Evolutionary conservation across 75 land plant species (phyloP).

Genomic region (Gnetum montanum): DNA sequence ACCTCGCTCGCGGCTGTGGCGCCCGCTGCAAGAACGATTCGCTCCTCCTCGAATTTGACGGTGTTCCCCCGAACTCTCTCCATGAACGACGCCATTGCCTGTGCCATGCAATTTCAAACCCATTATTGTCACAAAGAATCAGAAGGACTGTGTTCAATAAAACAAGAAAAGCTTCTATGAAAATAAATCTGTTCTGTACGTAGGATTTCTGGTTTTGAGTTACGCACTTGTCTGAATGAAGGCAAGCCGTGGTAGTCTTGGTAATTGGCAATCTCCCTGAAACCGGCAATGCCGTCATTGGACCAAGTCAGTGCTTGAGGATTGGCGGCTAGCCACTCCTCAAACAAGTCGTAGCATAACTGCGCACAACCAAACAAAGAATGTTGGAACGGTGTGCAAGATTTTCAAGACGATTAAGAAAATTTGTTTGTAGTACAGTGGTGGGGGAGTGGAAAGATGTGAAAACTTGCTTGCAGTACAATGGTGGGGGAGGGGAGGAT

Average conservation of each 20-base stretch:
- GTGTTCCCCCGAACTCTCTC: constrained; percentile 42
- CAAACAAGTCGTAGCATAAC: constrained; percentile 20
- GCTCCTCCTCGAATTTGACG: constrained; percentile 31
- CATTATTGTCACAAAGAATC: not conserved
- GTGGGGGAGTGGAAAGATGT: too few relatives aligned
- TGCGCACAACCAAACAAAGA: constrained; percentile 16
- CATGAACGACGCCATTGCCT: constrained; percentile 60
- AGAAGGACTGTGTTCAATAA: too few relatives aligned
- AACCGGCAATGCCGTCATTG: not conserved
- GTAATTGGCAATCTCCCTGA: constrained; percentile 13
- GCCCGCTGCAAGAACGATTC: constrained; percentile 58
- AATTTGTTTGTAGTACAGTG: too few relatives aligned
- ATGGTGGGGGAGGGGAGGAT: too few relatives aligned
- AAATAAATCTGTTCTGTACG: too few relatives aligned
- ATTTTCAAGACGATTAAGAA: too few relatives aligned
- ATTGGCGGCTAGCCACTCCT: constrained; percentile 19
- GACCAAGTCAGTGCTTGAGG: constrained; percentile 23
- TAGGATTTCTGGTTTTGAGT: too few relatives aligned
- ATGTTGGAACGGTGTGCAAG: too few relatives aligned
- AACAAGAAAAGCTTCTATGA: too few relatives aligned
- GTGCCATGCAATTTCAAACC: not conserved
- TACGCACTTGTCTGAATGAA: constrained; percentile 18
- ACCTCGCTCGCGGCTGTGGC: constrained; percentile 67
- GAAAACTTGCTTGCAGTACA: too few relatives aligned
- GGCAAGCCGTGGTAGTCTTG: constrained; percentile 27